phyloP scores from a whole-genome alignment of 768 basidiomycete species.

The Amylocystis lapponica region DNA sequence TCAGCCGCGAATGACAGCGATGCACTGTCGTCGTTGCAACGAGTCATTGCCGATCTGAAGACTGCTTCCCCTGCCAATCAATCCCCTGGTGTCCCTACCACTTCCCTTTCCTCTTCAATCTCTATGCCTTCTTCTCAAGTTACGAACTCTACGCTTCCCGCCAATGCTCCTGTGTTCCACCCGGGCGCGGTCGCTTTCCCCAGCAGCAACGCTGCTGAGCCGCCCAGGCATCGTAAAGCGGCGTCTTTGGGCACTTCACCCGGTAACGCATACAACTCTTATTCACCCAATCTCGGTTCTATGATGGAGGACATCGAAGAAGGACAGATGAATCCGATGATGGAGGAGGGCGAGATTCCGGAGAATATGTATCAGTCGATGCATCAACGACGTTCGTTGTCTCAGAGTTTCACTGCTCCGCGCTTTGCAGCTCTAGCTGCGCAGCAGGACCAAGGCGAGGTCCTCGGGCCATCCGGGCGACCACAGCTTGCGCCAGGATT shows the following conservation, averaged over 20 bases:
- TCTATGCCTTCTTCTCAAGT: slow-evolving; percentile 45
- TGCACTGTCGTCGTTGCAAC: slow-evolving; percentile 82
- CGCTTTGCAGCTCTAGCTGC: slow-evolving; percentile 79
- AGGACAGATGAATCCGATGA: slow-evolving; percentile 34
- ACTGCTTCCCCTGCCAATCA: slow-evolving; percentile 65
- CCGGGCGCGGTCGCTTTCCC: slow-evolving; percentile 59
- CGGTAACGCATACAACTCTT: slow-evolving; percentile 61
- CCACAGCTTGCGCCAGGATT: slow-evolving; percentile 90
- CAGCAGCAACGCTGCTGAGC: slow-evolving; percentile 35
- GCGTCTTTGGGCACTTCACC: slow-evolving; percentile 61
- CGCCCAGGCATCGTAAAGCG: slow-evolving; percentile 75
- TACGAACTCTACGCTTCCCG: slow-evolving; percentile 45
- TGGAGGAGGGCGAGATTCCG: slow-evolving; percentile 77
- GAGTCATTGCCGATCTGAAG: slow-evolving; percentile 92
- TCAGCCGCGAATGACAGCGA: slow-evolving; percentile 64
- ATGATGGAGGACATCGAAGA: slow-evolving; percentile 85
- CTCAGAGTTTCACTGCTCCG: slow-evolving; percentile 83
- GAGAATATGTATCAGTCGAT: slow-evolving; percentile 49
- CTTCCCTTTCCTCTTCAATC: slow-evolving; percentile 28
- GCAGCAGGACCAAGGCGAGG: slow-evolving; percentile 54
- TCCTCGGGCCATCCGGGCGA: slow-evolving; percentile 68
- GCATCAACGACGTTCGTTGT: slow-evolving; percentile 70
- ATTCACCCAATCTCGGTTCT: slow-evolving; percentile 72
- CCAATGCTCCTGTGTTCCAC: slow-evolving; percentile 70
- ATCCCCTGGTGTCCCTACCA: slow-evolving; percentile 32